Evolutionary conservation across 768 basidiomycete species (phyloP), one percentile per base, ranked within the genome.

Genomic region (Trametes villosa): DNA sequence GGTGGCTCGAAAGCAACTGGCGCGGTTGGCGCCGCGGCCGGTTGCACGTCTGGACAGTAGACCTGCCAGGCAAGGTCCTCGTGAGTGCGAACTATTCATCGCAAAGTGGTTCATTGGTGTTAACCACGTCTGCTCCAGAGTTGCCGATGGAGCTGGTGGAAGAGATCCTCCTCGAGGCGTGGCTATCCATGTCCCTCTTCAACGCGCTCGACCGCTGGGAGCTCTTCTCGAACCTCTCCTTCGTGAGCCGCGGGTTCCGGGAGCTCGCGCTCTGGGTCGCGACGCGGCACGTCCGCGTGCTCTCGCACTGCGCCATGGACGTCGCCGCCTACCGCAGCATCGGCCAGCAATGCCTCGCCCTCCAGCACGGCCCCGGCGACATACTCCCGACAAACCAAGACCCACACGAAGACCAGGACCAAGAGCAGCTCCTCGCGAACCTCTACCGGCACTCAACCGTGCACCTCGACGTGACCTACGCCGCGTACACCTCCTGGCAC

Each of bases 391-490:
- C 29, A 13, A 24, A 24, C 3, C 45, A 3, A 13, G 18, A 3
- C 9, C 33, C 18, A n/a, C 5, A 24, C 12, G 11, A 48, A 30
- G 29, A 8, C 13, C 26, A 9, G 47, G n/a, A n/a, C n/a, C n/a
- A n/a, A n/a, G n/a, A 48, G 12, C 13, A 26, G 5, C 26, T 22
- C 11, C 44, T 48, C 27, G 33, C 24, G n/a, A 24, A 17, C 0
- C 29, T 53, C 17, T 60, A 47, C 45, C 20, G n/a, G 27, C 7
- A 24, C 2, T 46, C 45, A 26, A 53, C 36, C 3, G 59, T 60
- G 18, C 18, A 53, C n/a, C 45, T 60, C 29, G 59, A 60, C 52
- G 26, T 53, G n/a, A 53, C 59, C 18, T 60, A 53, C 38, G 52
- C 29, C 15, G 22, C 36, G 2, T 47, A 41, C 52, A 20, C 33